phyloP scores from a whole-genome alignment of 306 rosid genomes.

The Geum urbanum region DNA sequence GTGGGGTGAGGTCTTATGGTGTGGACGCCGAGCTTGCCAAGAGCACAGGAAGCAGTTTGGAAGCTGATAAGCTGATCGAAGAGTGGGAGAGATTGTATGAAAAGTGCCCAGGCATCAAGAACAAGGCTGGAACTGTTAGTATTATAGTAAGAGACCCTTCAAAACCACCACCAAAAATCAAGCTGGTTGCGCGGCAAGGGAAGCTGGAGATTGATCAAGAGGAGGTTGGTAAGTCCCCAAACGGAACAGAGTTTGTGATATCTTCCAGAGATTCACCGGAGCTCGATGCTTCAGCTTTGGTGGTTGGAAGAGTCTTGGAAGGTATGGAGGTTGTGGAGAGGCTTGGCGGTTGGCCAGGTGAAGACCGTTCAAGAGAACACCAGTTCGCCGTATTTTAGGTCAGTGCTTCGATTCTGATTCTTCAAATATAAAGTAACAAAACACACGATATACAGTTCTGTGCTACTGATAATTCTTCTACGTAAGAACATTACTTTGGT shows the following conservation, averaged over 20 bases:
- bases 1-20: slow-evolving; percentile 80
- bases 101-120: slow-evolving; percentile 63
- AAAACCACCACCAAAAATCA: slow-evolving; percentile 66
- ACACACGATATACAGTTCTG: neutral
- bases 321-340: slow-evolving; percentile 73
- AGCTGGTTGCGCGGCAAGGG: slow-evolving; percentile 71
- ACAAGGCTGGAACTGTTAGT: slow-evolving; percentile 67
- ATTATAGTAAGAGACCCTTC: slow-evolving; percentile 79
- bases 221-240: slow-evolving; percentile 63
- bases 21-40: slow-evolving; percentile 66
- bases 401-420: neutral
- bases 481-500: no score
- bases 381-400: slow-evolving; percentile 78
- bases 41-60: slow-evolving; percentile 50
- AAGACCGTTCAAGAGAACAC: slow-evolving; percentile 79
- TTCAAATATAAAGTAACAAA: neutral
- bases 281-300: slow-evolving; percentile 52
- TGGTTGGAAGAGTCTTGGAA: slow-evolving; percentile 38
- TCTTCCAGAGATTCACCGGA: slow-evolving; percentile 65
- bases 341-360: slow-evolving; percentile 59
- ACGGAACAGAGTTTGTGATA: slow-evolving; percentile 74
- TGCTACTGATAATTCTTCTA: neutral
- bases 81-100: slow-evolving; percentile 65
- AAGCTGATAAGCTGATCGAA: slow-evolving; percentile 37
- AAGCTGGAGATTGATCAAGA: slow-evolving; percentile 85